Evolutionary conservation across 768 basidiomycete genomes (phyloP).

Genomic region (Boletus sensibilis): DNA sequence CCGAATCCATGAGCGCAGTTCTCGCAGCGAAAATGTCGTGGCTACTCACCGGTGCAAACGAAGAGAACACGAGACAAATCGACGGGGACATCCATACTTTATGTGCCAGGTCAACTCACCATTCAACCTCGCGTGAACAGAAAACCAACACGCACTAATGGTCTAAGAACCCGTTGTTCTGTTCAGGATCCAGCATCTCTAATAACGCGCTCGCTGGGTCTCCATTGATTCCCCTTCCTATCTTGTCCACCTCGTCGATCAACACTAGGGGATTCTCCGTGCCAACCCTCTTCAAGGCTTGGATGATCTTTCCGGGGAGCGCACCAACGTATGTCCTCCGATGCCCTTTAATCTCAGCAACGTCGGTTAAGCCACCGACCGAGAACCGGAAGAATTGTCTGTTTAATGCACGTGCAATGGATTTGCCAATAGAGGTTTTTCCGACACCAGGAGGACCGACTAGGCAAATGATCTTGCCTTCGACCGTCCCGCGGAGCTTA

Average conservation of each 20-base stretch:
- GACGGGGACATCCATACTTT: constrained; percentile 95
- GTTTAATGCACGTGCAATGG: constrained; percentile 86
- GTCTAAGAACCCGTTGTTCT: constrained; percentile 91
- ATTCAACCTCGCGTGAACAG: neutral
- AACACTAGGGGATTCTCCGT: constrained; percentile 93
- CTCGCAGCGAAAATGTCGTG: neutral
- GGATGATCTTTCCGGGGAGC: constrained; percentile 92
- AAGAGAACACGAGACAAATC: constrained; percentile 96
- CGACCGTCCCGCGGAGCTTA: constrained; percentile 88
- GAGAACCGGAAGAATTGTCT: constrained; percentile 96
- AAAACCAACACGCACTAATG: constrained; percentile 71
- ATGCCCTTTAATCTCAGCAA: constrained; percentile 99
- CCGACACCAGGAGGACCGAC: constrained; percentile 98
- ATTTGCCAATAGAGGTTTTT: constrained; percentile 95
- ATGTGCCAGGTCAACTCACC: constrained; percentile 2
- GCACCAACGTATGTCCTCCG: constrained; percentile 95
- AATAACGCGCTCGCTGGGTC: constrained; percentile 89
- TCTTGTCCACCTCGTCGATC: constrained; percentile 96
- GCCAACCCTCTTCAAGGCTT: constrained; percentile 88
- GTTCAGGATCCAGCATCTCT: constrained; percentile 94
- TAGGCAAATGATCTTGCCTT: constrained; percentile 97
- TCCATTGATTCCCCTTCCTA: constrained; percentile 86
- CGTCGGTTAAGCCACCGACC: constrained; percentile 94
- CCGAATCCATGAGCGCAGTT: constrained; percentile 6
- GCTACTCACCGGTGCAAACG: constrained; percentile 75